Conservation (phyloP, 1,284 basidiomycete species). For the Athelia sp. region DNA sequence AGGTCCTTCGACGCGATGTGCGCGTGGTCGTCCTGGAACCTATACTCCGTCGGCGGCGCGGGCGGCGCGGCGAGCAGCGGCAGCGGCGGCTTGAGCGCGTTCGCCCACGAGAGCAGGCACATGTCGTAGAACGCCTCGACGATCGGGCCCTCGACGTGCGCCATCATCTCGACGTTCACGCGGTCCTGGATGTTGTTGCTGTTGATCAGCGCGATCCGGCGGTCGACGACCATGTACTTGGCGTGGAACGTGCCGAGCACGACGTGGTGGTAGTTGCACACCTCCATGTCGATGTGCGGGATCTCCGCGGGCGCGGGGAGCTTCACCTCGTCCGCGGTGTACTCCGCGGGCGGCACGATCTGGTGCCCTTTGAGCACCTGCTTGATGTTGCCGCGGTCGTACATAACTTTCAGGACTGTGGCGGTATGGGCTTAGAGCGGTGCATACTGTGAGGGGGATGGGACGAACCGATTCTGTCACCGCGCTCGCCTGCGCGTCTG, state of each 20-base stretch:
- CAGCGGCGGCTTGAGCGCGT: conserved; percentile 51
- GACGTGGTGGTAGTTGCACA: conserved; percentile 49
- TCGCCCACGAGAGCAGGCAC: conserved; percentile 64
- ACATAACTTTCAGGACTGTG: conserved; percentile 55
- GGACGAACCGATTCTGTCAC: conserved; percentile 37
- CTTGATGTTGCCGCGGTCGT: conserved; percentile 54
- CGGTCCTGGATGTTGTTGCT: conserved; percentile 76
- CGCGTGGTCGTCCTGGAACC: neutral
- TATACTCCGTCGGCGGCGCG: neutral
- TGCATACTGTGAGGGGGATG: too few species aligned
- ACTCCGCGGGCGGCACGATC: conserved; percentile 42
- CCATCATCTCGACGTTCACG: conserved; percentile 66
- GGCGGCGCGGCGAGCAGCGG: conserved; percentile 26
- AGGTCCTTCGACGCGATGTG: neutral
- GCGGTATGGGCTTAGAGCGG: neutral
- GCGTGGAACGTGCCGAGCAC: conserved; percentile 75
- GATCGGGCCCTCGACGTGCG: conserved; percentile 63
- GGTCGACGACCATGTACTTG: conserved; percentile 74
- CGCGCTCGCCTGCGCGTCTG: conserved; percentile 37
- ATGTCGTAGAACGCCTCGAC: conserved; percentile 74
- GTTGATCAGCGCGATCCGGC: conserved; percentile 68
- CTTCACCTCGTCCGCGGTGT: conserved; percentile 42
- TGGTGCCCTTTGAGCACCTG: conserved; percentile 45
- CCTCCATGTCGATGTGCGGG: conserved; percentile 57
- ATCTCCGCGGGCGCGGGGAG: conserved; percentile 55